Evolutionary conservation across 2,329 filamentous ascomycete species (phyloP), one percentile per base, ranked within the genome.

Genomic region (Colletotrichum sp.): DNA sequence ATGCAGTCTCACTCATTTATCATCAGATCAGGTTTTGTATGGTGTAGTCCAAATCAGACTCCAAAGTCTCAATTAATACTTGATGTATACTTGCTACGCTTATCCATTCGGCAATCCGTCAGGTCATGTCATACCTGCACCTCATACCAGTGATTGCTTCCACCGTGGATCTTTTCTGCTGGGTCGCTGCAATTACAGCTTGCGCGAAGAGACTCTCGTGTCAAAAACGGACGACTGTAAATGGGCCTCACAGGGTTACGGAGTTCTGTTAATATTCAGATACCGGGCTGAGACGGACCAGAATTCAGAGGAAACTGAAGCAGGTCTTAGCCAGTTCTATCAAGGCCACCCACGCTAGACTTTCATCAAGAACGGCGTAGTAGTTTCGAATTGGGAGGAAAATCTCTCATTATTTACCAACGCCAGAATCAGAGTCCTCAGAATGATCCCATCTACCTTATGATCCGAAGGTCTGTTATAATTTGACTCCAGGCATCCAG

Each of bases 51-150:
- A n/a, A n/a, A n/a, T n/a, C n/a, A n/a, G n/a, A n/a, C n/a, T 43
- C 8, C 5, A 1, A 43, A 43, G 38, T 43, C 16, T 43, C 38
- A 43, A 43, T 43, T n/a, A 3, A 2, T 3, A 10, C 18, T 43
- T 3, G 1, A n/a, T 0, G 2, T 43, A n/a, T n/a, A n/a, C 38
- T 10, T 43, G 18, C 38, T n/a, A 0, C 8, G 38, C 18, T n/a
- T n/a, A 26, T 38, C 16, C 4, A 2, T 38, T 10, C 38, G 38
- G 38, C 38, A 43, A 43, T 1, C 18, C 8, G 9, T 43, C 18
- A 4, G 38, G 38, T n/a, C 38, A 10, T 6, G 18, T n/a, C 18
- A n/a, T 10, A 43, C 38, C 0, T 43, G 38, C 18, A 0, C 18
- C 8, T 43, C 18, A 2, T 43, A 43, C 1, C 18, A 0, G 38